A percentile compares a stretch with the other conserved stretches of the same genome.
Conservation (phyloP, 805 yeast species). For the Ogataea pignaliae region DNA sequence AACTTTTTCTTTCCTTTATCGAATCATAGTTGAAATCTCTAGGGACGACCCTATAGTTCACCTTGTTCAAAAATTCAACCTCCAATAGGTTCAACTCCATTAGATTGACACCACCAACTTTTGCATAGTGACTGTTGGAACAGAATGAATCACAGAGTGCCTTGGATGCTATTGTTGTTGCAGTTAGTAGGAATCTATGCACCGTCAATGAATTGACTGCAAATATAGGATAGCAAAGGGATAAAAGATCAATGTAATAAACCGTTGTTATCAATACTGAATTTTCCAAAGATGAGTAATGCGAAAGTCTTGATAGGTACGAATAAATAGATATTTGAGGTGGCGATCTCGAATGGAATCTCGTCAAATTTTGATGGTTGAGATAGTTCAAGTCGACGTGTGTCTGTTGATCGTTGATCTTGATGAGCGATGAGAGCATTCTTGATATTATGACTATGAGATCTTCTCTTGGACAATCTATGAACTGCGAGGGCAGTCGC, state of each 20-base stretch:
- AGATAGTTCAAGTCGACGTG: constrained; percentile 29
- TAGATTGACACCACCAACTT: constrained; percentile 89
- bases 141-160: constrained; percentile 92
- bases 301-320: constrained; percentile 70
- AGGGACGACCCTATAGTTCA: constrained; percentile 75
- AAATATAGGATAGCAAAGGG: constrained; percentile 73
- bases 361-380: constrained; percentile 50
- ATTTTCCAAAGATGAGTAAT: constrained; percentile 81
- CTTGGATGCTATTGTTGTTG: constrained; percentile 86
- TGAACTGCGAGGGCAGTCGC: constrained; percentile 47
- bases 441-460: constrained; percentile 68
- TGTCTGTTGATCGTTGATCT: constrained; percentile 56
- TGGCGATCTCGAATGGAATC: constrained; percentile 92
- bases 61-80: constrained; percentile 77
- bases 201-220: constrained; percentile 88
- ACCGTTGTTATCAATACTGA: constrained; percentile 77
- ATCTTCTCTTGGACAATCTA: constrained; percentile 65
- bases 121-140: constrained; percentile 90
- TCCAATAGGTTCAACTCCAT: constrained; percentile 83
- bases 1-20: constrained; percentile 18
- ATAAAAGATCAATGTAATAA: constrained; percentile 84
- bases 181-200: constrained; percentile 84
- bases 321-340: constrained; percentile 80
- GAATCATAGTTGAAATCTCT: constrained; percentile 36
- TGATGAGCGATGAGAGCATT: constrained; percentile 73